Percentiles rank a stretch among this genome's conserved stretches.
These are phyloP conservation scores for Piromyces sp. DNA, from an alignment of 192 early-diverging fungal species.

Conservation along the genomic window DNA sequence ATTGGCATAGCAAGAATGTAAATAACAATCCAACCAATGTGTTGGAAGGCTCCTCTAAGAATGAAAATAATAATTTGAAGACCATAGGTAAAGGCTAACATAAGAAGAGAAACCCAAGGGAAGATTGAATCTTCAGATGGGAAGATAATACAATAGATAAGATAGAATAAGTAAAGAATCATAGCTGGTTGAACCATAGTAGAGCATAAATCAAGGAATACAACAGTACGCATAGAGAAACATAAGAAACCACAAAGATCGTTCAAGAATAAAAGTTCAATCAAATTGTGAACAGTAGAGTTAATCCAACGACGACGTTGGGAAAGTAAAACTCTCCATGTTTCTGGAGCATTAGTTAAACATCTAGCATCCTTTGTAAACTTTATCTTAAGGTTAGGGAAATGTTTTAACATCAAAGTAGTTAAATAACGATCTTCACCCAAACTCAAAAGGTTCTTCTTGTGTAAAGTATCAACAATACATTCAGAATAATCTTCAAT, in stretches of 20 bases:
- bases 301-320: conserved; percentile 99
- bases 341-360: conserved; percentile 84
- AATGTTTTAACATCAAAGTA: conserved; percentile 92
- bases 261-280: conserved; percentile 80
- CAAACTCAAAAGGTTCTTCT: conserved; percentile 93
- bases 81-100: conserved; percentile 76
- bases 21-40: conserved; percentile 80
- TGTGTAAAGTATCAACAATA: conserved; percentile 87
- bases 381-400: conserved; percentile 85
- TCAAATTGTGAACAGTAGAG: conserved; percentile 95
- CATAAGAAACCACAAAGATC: conserved; percentile 94
- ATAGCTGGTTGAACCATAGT: conserved; percentile 87
- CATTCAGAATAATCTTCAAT: conserved; percentile 90
- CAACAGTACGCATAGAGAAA: conserved; percentile 93
- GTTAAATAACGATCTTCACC: conserved; percentile 98
- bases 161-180: conserved; percentile 53
- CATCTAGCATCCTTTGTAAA: conserved; percentile 87
- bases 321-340: conserved; percentile 80
- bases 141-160: conserved; percentile 58
- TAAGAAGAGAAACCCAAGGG: conserved; percentile 68
- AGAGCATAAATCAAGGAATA: conserved; percentile 85
- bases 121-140: conserved; percentile 24
- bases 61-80: conserved; percentile 25
- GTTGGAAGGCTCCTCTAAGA: conserved; percentile 74
- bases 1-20: conserved; percentile 79